Evolutionary conservation across 2,329 filamentous ascomycete species (phyloP).

Genomic region (Fusarium agapanthi): DNA sequence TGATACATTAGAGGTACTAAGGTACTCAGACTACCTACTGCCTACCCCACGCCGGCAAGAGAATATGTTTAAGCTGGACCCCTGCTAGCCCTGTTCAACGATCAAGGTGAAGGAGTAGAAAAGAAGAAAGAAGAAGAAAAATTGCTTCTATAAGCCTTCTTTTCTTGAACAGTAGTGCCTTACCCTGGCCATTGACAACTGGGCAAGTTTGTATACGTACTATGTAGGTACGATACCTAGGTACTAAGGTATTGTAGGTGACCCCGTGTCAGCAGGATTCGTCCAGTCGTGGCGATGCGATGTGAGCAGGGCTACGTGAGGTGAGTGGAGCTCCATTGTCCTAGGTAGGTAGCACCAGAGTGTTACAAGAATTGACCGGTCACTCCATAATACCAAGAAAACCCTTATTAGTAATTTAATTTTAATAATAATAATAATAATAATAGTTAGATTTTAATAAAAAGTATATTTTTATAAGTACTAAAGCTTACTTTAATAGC

Average conservation of each 20-base stretch:
- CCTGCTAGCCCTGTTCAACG: constrained; percentile 1
- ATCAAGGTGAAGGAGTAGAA: background rate
- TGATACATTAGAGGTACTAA: background rate
- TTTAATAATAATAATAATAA: too few species aligned
- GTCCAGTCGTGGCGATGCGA: constrained; percentile 4
- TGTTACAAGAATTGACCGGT: too few species aligned
- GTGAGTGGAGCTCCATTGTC: constrained; percentile 31
- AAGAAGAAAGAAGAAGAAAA: background rate
- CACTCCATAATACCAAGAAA: too few species aligned
- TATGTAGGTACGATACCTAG: background rate
- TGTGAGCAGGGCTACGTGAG: background rate
- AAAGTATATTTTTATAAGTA: too few species aligned
- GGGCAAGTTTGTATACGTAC: background rate
- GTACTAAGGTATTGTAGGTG: background rate
- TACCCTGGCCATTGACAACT: constrained; percentile 1
- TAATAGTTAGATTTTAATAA: too few species aligned
- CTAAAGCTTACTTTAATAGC: too few species aligned
- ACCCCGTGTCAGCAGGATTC: constrained; percentile 18
- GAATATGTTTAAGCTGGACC: background rate
- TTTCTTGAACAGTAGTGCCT: constrained; percentile 12
- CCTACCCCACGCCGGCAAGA: background rate
- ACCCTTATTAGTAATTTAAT: too few species aligned
- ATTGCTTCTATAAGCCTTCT: constrained; percentile 19
- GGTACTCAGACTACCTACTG: background rate
- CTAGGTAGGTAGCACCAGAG: too few species aligned